phyloP scores from a whole-genome alignment of 2,329 filamentous ascomycete genomes.

The Arthroderma sp. region DNA sequence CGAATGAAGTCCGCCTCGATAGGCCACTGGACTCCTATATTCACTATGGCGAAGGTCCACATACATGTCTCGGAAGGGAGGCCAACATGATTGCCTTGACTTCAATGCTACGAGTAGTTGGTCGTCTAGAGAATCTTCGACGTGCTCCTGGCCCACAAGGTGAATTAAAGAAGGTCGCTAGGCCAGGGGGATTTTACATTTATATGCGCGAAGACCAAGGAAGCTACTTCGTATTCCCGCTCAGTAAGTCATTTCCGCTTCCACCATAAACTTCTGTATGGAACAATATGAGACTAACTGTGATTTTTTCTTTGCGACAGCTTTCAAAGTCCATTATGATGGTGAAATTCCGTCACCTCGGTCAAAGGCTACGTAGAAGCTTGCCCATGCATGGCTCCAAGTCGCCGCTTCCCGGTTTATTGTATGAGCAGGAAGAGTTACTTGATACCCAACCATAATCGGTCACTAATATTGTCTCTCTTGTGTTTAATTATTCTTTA shows the following conservation, averaged over 20 bases:
- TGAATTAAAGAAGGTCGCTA: conserved; percentile 39
- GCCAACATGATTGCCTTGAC: conserved; percentile 29
- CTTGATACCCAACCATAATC: too few species aligned
- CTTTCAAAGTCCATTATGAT: conserved; percentile 34
- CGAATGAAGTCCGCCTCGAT: conserved; percentile 31
- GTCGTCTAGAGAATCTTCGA: conserved; percentile 33
- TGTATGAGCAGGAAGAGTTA: too few species aligned
- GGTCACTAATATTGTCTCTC: too few species aligned
- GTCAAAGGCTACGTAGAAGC: neutral
- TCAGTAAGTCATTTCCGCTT: conserved; percentile 33
- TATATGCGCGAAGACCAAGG: conserved; percentile 38
- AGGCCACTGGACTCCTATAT: conserved; percentile 30
- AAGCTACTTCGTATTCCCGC: conserved; percentile 34
- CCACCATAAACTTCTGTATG: conserved; percentile 38
- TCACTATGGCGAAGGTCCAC: conserved; percentile 35
- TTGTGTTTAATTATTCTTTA: too few species aligned
- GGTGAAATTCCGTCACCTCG: conserved; percentile 18
- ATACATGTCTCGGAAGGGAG: conserved; percentile 34
- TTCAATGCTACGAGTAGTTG: conserved; percentile 32
- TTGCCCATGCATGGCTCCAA: too few species aligned
- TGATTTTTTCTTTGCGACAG: conserved; percentile 12
- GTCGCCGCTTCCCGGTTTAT: too few species aligned
- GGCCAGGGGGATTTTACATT: conserved; percentile 31
- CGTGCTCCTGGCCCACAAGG: conserved; percentile 36
- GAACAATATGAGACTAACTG: conserved; percentile 20